Percentiles rank a stretch among this genome's conserved stretches.
These are phyloP conservation scores for Gillenia trifoliata DNA, from an alignment of 306 rosid genomes.

Conservation along the genomic window DNA sequence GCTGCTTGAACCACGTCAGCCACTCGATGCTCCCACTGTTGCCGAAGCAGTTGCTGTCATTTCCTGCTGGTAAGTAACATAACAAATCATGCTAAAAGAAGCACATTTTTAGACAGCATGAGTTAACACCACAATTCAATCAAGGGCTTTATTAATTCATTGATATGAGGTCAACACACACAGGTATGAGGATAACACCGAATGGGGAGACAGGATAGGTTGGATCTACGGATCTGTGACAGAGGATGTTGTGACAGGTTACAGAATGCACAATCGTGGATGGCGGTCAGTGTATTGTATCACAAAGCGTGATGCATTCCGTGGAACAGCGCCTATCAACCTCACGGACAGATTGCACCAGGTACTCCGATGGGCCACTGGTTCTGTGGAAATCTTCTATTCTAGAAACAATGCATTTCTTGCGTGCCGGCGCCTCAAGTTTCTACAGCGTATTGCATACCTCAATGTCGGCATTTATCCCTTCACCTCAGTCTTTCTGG, in stretches of 20 bases:
- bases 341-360: conserved; percentile 83
- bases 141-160: neutral
- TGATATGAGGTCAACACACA: neutral
- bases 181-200: conserved; percentile 84
- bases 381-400: conserved; percentile 84
- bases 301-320: conserved; percentile 80
- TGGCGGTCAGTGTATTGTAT: conserved; percentile 84
- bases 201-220: conserved; percentile 83
- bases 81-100: neutral
- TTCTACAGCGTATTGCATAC: conserved; percentile 69
- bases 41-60: conserved; percentile 87
- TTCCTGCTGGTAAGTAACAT: conserved; percentile 62
- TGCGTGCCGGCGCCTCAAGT: conserved; percentile 71
- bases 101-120: neutral
- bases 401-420: conserved; percentile 73
- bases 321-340: conserved; percentile 79
- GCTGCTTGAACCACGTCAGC: conserved; percentile 51
- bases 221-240: conserved; percentile 93
- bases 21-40: conserved; percentile 79
- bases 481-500: conserved; percentile 71
- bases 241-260: conserved; percentile 83
- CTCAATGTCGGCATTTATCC: conserved; percentile 78
- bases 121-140: too few species aligned
- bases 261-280: conserved; percentile 91
- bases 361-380: conserved; percentile 85